Base-by-base conservation (phyloP, 169 alveolate species). In the Babesia microti region DNA sequence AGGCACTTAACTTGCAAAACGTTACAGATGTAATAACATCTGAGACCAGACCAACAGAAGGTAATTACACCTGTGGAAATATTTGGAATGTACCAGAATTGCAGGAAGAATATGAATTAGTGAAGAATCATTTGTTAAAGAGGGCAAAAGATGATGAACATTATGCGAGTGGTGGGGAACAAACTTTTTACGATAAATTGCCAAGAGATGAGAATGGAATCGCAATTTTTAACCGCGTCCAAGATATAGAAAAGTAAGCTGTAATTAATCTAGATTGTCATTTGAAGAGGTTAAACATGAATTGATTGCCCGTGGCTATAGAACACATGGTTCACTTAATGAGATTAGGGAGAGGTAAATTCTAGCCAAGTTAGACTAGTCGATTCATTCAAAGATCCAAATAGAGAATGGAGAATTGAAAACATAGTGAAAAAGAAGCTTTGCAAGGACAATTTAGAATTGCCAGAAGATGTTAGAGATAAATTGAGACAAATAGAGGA, bases 211-310 rank as follows among this genome's bases (percentile, higher is more conserved):
- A 45, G 2, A 45, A 19, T 54, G 69, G 69, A 0, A 54, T 26
- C 18, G 66, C 59, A 18, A 2, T 19, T n/a, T 41, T 56, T 18
- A n/a, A n/a, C n/a, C 6, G 15, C 21, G 45, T 4, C 6, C 32
- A 19, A 11, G 76, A 65, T 30, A 58, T 65, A 14, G 47, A 48
- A 4, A 63, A 65, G 66, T 52, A 2, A 17, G 36, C 14, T 11
- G 30, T 6, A 4, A 3, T 27, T 30, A 9, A 15, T n/a, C 17
- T 47, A 47, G 57, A 37, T 51, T 65, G 19, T 30, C 18, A 12
- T 65, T 33, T 23, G 57, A 43, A 17, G 76, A 65, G 55, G 52
- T 65, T 9, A 49, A 35, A 30, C 69, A 65, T 17, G 76, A 65
- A 26, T 32, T 65, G 17, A 28, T 68, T 1, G 59, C 57, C 12